These are phyloP conservation scores for Infundibulicybe gibba DNA, from an alignment of 768 basidiomycete species.

Conservation along the genomic window DNA sequence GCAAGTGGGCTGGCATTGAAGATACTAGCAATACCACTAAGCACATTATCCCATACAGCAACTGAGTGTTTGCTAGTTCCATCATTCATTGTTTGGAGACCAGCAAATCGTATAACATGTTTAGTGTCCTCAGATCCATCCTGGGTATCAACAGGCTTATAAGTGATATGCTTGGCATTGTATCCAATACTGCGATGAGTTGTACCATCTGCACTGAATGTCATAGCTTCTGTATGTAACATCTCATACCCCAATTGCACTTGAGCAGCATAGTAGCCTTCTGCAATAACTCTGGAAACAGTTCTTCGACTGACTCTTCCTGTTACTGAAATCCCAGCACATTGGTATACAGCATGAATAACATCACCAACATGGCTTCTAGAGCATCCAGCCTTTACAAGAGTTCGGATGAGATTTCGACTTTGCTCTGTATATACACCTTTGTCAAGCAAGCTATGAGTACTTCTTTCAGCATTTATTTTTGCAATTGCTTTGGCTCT, in stretches of 20 bases:
- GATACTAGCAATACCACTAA: conserved; percentile 2
- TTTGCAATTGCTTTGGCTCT: background rate
- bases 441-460: background rate
- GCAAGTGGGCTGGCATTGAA: conserved; percentile 10
- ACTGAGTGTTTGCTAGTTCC: too few relatives aligned
- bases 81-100: too few relatives aligned
- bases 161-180: background rate
- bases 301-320: background rate
- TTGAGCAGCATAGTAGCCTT: background rate
- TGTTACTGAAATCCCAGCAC: background rate
- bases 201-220: background rate
- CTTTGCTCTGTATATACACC: background rate
- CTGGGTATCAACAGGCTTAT: too few relatives aligned
- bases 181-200: background rate
- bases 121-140: too few relatives aligned
- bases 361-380: background rate
- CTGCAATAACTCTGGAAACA: background rate
- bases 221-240: background rate
- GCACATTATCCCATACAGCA: background rate
- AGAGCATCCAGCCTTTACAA: background rate
- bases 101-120: too few relatives aligned
- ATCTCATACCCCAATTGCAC: background rate
- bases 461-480: background rate
- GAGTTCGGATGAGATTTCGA: background rate
- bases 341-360: background rate